Evolutionary conservation across 2,329 filamentous ascomycete species (phyloP).

Genomic region (Scedosporium minutisporum): DNA sequence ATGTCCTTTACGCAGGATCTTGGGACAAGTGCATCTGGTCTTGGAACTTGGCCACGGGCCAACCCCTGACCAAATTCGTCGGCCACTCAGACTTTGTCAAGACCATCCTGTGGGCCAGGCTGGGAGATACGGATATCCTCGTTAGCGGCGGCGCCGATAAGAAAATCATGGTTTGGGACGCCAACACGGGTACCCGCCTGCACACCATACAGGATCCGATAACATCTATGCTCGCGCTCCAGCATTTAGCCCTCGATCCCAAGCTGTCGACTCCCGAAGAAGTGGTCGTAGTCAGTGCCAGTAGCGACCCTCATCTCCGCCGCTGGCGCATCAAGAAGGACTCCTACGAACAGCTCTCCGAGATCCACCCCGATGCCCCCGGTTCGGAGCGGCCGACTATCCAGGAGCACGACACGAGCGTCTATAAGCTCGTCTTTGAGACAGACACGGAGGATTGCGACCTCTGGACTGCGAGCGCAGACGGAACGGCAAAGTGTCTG

Average conservation of each 20-base stretch:
- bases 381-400: slow-evolving; percentile 44
- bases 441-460: slow-evolving; percentile 52
- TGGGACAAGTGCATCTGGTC: slow-evolving; percentile 94
- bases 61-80: slow-evolving; percentile 48
- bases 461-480: slow-evolving; percentile 87
- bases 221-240: slow-evolving; percentile 63
- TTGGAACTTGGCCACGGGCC: slow-evolving; percentile 57
- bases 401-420: slow-evolving; percentile 77
- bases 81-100: slow-evolving; percentile 93
- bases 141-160: slow-evolving; percentile 71
- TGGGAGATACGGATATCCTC: slow-evolving; percentile 53
- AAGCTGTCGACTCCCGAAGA: slow-evolving; percentile 38
- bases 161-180: slow-evolving; percentile 77
- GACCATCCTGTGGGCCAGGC: slow-evolving; percentile 52
- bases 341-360: slow-evolving; percentile 43
- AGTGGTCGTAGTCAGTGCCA: slow-evolving; percentile 64
- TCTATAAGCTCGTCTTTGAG: slow-evolving; percentile 74
- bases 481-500: slow-evolving; percentile 78
- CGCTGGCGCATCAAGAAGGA: slow-evolving; percentile 57
- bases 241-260: slow-evolving; percentile 70
- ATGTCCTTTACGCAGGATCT: slow-evolving; percentile 70
- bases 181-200: slow-evolving; percentile 55
- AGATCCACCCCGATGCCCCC: slow-evolving; percentile 30
- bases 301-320: slow-evolving; percentile 70
- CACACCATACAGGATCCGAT: slow-evolving; percentile 70